Percentiles rank a stretch among this genome's conserved stretches.
phyloP scores from a whole-genome alignment of 2,329 filamentous ascomycete species.

The Phyllachora maydis region DNA sequence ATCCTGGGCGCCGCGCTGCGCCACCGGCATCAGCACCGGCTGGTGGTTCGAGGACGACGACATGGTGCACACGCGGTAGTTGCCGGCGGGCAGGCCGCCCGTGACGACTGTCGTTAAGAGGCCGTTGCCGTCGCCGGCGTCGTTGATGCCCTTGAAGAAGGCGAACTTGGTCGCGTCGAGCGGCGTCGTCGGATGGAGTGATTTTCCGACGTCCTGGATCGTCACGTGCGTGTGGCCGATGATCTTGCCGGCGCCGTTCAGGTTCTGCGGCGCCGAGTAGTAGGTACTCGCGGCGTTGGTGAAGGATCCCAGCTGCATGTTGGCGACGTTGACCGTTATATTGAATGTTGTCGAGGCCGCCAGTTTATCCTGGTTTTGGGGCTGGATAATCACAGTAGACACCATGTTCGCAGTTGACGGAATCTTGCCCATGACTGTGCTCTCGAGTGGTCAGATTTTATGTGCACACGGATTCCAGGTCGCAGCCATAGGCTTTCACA shows the following conservation, averaged over 20 bases:
- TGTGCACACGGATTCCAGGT: no score
- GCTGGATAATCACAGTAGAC: conserved; percentile 30
- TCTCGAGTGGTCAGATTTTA: no score
- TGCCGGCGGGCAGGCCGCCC: conserved; percentile 37
- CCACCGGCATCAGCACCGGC: conserved; percentile 43
- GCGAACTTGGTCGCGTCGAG: conserved; percentile 31
- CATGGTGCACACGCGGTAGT: conserved; percentile 47
- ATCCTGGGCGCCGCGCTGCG: conserved; percentile 45
- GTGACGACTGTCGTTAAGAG: conserved; percentile 28
- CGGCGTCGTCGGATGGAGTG: conserved; percentile 25
- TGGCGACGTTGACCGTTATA: conserved; percentile 28
- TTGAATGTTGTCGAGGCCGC: conserved; percentile 25
- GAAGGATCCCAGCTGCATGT: conserved; percentile 35
- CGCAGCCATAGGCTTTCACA: no score
- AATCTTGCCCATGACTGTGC: conserved; percentile 37
- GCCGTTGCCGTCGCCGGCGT: conserved; percentile 33
- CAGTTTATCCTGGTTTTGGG: conserved; percentile 27
- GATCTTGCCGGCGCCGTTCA: conserved; percentile 28
- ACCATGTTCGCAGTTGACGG: conserved; percentile 34
- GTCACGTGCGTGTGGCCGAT: conserved; percentile 42
- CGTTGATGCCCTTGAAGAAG: conserved; percentile 50
- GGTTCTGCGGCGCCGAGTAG: conserved; percentile 37
- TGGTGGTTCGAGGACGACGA: conserved; percentile 42
- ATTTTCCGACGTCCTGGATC: conserved; percentile 31
- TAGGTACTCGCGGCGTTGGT: conserved; percentile 39